Evolutionary conservation across 257 asterid genomes (phyloP).

Genomic region (Solanum sitiens): DNA sequence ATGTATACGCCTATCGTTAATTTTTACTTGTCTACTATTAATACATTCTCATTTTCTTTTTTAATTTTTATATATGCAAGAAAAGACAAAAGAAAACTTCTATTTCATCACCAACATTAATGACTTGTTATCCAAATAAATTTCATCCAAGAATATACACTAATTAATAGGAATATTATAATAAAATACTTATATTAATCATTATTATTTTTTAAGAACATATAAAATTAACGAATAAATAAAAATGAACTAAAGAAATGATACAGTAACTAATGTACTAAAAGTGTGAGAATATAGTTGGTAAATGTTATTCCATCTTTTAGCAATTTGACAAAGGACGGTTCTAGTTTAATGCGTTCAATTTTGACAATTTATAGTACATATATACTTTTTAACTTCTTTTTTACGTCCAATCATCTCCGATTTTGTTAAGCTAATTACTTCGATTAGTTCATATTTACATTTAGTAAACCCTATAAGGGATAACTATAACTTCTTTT

Average conservation of each 20-base stretch:
- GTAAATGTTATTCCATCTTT: background rate
- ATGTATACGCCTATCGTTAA: fast-evolving
- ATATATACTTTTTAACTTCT: background rate
- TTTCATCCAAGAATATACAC: background rate
- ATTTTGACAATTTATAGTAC: background rate
- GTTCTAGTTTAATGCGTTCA: background rate
- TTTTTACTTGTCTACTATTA: background rate
- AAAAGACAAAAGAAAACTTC: too few relatives aligned
- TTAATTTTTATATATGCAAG: background rate
- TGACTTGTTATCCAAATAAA: too few relatives aligned
- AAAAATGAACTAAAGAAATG: too few relatives aligned
- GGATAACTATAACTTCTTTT: background rate
- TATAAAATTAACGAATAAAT: too few relatives aligned
- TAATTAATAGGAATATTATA: background rate
- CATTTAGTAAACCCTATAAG: background rate
- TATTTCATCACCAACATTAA: too few relatives aligned
- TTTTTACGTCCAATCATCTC: background rate
- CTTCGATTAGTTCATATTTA: background rate
- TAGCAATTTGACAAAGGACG: background rate
- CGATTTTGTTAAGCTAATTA: background rate
- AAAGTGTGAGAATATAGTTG: background rate
- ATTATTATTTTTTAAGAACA: too few relatives aligned
- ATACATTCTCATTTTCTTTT: too few relatives aligned
- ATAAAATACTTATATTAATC: too few relatives aligned
- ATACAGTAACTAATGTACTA: background rate